A percentile compares a stretch with the other conserved stretches of the same genome.
These are phyloP conservation scores for Dunaliella primolecta DNA, from an alignment of 139 green algal species.

Conservation along the genomic window DNA sequence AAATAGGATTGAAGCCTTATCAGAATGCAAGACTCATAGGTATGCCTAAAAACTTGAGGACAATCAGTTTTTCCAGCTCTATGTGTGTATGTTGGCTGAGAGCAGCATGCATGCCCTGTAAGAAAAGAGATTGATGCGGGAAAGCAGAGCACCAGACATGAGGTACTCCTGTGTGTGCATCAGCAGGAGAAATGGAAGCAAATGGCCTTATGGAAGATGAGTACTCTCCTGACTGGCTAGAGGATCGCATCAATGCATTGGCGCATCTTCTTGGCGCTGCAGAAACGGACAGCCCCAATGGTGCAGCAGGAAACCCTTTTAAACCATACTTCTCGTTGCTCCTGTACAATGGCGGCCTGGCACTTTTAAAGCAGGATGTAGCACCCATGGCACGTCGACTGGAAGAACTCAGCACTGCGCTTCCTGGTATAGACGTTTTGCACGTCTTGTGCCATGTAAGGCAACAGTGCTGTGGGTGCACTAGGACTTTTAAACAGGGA, in stretches of 20 bases:
- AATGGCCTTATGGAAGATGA: background rate
- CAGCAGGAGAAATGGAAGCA: background rate
- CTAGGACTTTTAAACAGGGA: too few relatives aligned
- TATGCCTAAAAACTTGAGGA: too few relatives aligned
- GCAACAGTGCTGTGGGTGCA: background rate
- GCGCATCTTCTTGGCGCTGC: background rate
- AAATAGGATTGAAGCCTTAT: background rate
- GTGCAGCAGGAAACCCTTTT: too few relatives aligned
- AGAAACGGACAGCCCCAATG: too few relatives aligned
- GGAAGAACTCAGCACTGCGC: background rate
- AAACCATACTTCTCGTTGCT: background rate
- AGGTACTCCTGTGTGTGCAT: too few relatives aligned
- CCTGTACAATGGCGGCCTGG: slow-evolving; percentile 4
- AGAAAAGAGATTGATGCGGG: too few relatives aligned
- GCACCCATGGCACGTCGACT: background rate
- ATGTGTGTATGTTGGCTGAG: too few relatives aligned
- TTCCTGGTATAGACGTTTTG: background rate
- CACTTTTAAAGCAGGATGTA: background rate
- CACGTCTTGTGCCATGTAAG: too few relatives aligned
- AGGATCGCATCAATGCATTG: background rate
- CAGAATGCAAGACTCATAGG: background rate
- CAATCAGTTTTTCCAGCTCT: too few relatives aligned
- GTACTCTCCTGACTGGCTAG: background rate
- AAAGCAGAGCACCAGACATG: too few relatives aligned
- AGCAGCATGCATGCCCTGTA: too few relatives aligned